Evolutionary conservation across 2,329 filamentous ascomycete genomes (phyloP).

Genomic region (Fusarium caatingaense): DNA sequence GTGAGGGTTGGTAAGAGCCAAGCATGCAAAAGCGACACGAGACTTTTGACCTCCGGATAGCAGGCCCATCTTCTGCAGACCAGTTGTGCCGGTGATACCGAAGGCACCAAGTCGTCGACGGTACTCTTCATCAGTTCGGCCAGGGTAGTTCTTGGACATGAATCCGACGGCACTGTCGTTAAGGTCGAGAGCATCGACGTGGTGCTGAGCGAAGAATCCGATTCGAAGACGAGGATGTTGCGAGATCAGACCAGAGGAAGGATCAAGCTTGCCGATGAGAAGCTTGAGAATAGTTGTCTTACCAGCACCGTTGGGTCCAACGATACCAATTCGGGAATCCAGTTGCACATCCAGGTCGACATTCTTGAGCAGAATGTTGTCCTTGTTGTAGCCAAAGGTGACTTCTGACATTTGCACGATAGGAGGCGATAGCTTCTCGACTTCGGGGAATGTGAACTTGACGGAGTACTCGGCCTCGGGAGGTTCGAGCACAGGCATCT

Average conservation of each 20-base stretch:
- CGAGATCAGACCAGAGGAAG: slow-evolving; percentile 84
- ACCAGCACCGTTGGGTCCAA: slow-evolving; percentile 98
- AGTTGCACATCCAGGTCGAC: slow-evolving; percentile 97
- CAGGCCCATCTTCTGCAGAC: slow-evolving; percentile 93
- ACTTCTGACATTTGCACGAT: slow-evolving; percentile 98
- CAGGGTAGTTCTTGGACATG: slow-evolving; percentile 93
- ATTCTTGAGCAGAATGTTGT: slow-evolving; percentile 82
- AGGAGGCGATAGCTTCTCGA: slow-evolving; percentile 96
- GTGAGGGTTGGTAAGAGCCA: slow-evolving; percentile 93
- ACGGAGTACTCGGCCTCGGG: slow-evolving; percentile 96
- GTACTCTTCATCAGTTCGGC: slow-evolving; percentile 95
- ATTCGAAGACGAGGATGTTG: slow-evolving; percentile 89
- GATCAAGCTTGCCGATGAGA: slow-evolving; percentile 86
- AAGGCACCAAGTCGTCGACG: slow-evolving; percentile 92
- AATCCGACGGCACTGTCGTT: slow-evolving; percentile 91
- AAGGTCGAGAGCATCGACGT: slow-evolving; percentile 95
- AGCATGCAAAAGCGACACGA: slow-evolving; percentile 96
- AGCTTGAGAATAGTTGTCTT: slow-evolving; percentile 99
- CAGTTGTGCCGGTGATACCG: slow-evolving; percentile 92
- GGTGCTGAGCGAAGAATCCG: slow-evolving; percentile 98
- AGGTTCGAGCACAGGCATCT: slow-evolving; percentile 90
- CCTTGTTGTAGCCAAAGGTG: slow-evolving; percentile 85
- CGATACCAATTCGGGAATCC: slow-evolving; percentile 97
- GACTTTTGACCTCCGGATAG: slow-evolving; percentile 98
- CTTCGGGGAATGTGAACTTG: slow-evolving; percentile 96